Evolutionary conservation across 1,139 yeast genomes (phyloP).

Genomic region (Geotrichum klebahnii): DNA sequence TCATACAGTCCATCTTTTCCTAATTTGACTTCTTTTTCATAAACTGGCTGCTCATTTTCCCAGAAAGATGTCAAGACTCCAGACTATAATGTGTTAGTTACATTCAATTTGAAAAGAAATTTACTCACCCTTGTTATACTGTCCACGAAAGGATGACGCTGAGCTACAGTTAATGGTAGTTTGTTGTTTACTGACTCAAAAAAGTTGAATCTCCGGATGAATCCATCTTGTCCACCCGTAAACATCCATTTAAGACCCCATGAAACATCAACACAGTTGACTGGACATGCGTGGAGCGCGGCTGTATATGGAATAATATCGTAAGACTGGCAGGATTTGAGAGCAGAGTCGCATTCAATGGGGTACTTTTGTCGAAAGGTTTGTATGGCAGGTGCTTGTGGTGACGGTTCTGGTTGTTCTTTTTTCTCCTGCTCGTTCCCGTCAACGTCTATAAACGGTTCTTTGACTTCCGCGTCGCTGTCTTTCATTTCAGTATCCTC

Average conservation of each 20-base stretch:
- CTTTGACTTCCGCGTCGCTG: slow-evolving; percentile 9
- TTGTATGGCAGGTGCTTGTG: neutral
- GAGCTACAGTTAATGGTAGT: slow-evolving; percentile 83
- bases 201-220: slow-evolving; percentile 82
- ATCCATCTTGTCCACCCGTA: slow-evolving; percentile 97
- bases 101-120: neutral
- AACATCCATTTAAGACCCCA: slow-evolving; percentile 83
- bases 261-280: slow-evolving; percentile 74
- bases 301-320: slow-evolving; percentile 46
- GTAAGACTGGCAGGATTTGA: slow-evolving; percentile 30
- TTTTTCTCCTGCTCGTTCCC: neutral
- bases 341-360: slow-evolving; percentile 24
- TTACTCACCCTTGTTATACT: slow-evolving; percentile 51
- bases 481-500: slow-evolving; percentile 11
- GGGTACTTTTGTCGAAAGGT: slow-evolving; percentile 30
- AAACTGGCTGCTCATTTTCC: slow-evolving; percentile 89
- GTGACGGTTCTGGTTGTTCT: neutral
- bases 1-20: slow-evolving; percentile 42
- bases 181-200: slow-evolving; percentile 85
- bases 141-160: slow-evolving; percentile 83
- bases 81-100: slow-evolving; percentile 42
- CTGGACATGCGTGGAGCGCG: slow-evolving; percentile 42
- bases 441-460: slow-evolving; percentile 2
- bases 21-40: slow-evolving; percentile 44
- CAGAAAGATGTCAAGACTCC: slow-evolving; percentile 83